A percentile compares a stretch with the other conserved stretches of the same genome.
Conservation (phyloP, 2,329 filamentous ascomycete species). For the Cladobotryum mycophilum region DNA sequence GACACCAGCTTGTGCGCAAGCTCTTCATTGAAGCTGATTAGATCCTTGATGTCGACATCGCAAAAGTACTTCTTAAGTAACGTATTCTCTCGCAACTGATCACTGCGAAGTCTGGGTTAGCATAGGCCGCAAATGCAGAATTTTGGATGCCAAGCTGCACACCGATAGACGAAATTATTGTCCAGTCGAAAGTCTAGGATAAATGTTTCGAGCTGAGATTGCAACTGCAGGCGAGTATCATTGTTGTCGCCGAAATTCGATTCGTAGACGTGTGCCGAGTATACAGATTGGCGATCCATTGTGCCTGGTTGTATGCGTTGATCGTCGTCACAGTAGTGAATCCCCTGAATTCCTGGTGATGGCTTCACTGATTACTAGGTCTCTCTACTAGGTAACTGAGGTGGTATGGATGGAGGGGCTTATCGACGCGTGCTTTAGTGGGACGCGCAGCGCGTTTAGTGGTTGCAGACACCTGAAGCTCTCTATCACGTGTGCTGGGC, state of each 20-base stretch:
- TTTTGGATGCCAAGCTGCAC: conserved; percentile 17
- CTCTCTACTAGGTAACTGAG: too few species aligned
- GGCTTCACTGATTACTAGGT: conserved; percentile 8
- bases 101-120: conserved; percentile 46
- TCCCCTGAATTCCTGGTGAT: background rate
- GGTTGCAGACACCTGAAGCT: conserved; percentile 15
- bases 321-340: conserved; percentile 8
- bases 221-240: conserved; percentile 65
- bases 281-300: conserved; percentile 87
- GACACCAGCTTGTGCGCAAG: conserved; percentile 83
- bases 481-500: conserved; percentile 7
- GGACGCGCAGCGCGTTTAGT: conserved; percentile 24
- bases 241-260: conserved; percentile 58
- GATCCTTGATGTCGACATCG: conserved; percentile 89
- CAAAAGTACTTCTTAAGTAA: conserved; percentile 91
- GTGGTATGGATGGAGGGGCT: conserved; percentile 16
- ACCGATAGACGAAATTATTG: conserved; percentile 93
- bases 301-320: conserved; percentile 14
- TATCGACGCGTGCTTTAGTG: conserved; percentile 16
- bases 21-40: conserved; percentile 95
- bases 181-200: conserved; percentile 91
- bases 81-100: conserved; percentile 92
- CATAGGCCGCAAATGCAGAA: background rate
- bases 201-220: conserved; percentile 79
- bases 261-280: conserved; percentile 75